Evolutionary conservation across 2,329 filamentous ascomycete genomes (phyloP), one percentile per base, ranked within the genome.

Genomic region (Stylonectria norvegica): DNA sequence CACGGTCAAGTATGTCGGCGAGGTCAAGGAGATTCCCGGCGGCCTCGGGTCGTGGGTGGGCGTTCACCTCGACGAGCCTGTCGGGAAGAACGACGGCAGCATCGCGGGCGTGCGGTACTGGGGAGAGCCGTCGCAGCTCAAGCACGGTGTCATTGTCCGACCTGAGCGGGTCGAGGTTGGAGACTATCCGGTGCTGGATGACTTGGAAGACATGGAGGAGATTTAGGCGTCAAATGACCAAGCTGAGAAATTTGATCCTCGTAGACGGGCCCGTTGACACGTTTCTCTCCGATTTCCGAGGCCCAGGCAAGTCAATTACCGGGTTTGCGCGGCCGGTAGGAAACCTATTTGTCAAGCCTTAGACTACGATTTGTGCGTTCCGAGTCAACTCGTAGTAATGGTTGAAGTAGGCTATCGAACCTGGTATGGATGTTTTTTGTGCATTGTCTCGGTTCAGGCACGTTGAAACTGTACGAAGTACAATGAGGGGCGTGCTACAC

Each of bases 81-180:
- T 84, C 30, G 87, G 86, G 40, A 88, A 86, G 71, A 93, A 91
- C 58, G 86, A 91, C 61, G 87, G 88, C 44, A 83, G 80, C 53
- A 79, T 89, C 51, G 76, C 74, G 7, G 71, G 68, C 6, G 80
- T 70, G 49, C 72, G 81, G 49, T 91, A 90, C 66, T 93, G 89
- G 75, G 79, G 78, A 27, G 63, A 74, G 41, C 71, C 77, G 36
- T 82, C 81, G 38, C 61, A 69, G 47, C 67, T 80, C 43, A 90
- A 89, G 62, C 80, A 79, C 53, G 87, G 87, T 22, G 83, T 89
- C 15, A 89, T 93, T 65, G 85, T 90, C 20, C 75, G 85, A 48
- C 82, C 87, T 4, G 86, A 90, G 63, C 73, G 86, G 45, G 80
- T 90, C 16, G 86, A 91, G 64, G 75, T 81, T 29, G 87, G 87